Percentiles rank a stretch among this genome's conserved stretches.
phyloP scores from a whole-genome alignment of 176 grass and related monocot genomes.

The Musa schizocarpa region DNA sequence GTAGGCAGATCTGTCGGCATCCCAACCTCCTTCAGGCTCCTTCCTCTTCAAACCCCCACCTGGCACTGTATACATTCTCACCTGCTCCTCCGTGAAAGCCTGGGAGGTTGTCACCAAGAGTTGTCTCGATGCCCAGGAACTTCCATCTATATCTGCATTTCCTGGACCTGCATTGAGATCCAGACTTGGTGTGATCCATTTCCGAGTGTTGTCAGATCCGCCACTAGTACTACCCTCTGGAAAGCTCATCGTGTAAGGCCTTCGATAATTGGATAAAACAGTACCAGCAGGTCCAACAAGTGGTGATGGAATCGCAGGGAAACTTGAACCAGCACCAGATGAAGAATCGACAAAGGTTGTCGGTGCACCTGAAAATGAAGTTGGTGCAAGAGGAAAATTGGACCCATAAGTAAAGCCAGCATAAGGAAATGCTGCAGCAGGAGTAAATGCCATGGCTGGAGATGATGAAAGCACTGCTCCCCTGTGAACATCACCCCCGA shows the following conservation, averaged over 20 bases:
- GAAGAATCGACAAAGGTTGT: slow-evolving; percentile 36
- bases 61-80: slow-evolving; percentile 44
- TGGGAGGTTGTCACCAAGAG: slow-evolving; percentile 43
- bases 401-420: slow-evolving; percentile 50
- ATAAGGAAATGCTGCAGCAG: slow-evolving; percentile 52
- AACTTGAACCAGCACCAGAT: slow-evolving; percentile 36
- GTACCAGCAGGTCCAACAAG: slow-evolving; percentile 44
- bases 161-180: slow-evolving; percentile 84
- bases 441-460: slow-evolving; percentile 47
- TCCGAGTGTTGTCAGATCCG: slow-evolving; percentile 48
- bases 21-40: slow-evolving; percentile 76
- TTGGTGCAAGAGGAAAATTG: slow-evolving; percentile 27
- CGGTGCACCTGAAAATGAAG: slow-evolving; percentile 49
- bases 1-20: slow-evolving; percentile 55
- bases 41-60: slow-evolving; percentile 63
- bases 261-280: slow-evolving; percentile 44
- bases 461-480: slow-evolving; percentile 55
- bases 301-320: slow-evolving; percentile 37
- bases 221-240: slow-evolving; percentile 55
- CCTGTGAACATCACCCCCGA: slow-evolving; percentile 39
- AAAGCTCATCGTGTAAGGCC: slow-evolving; percentile 57
- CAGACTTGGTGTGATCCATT: slow-evolving; percentile 51
- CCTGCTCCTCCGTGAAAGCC: slow-evolving; percentile 51
- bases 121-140: slow-evolving; percentile 38
- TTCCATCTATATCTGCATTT: slow-evolving; percentile 47